Evolutionary conservation across 768 basidiomycete genomes (phyloP), one percentile per base, ranked within the genome.

Genomic region (Phanerodontia chrysosporium): DNA sequence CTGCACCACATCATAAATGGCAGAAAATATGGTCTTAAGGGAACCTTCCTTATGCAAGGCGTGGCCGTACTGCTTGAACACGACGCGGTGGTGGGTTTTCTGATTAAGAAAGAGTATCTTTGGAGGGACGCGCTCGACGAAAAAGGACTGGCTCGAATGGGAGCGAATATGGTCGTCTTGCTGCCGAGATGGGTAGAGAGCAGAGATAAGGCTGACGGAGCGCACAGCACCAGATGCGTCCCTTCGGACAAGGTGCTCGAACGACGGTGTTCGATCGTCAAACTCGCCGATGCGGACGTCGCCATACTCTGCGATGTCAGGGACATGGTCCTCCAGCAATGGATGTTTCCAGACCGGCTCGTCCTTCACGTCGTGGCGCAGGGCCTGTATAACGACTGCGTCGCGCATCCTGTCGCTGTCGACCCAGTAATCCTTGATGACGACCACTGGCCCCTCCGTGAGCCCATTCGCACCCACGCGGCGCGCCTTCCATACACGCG

Each of bases 361-460:
- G 7, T 35, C 32, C 46, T 22, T 22, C 46, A 22, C 46, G 9
- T 48, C 27, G 46, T 8, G 10, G 6, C 46, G 46, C 12, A 27
- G 14, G 16, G 8, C 32, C 6, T 29, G 4, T 2, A 25, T 27
- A 21, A 28, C 22, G 24, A 13, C 30, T 22, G 29, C 39, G 9
- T 53, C 64, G 12, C 51, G 25, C 24, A 8, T 3, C 14, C 25
- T 61, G 28, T 59, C 51, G 21, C 16, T 18, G 28, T 65, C 64
- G 18, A 65, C 53, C 58, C 64, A 64, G 13, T 18, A 13, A 29
- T 64, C 63, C 45, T 64, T 64, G 12, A 64, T 24, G 35, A 51
- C 61, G 4, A 42, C 39, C 39, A 42, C 10, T 8, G 6, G 6
- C 58, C 16, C 18, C 21, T 18, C 16, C 18, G 30, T 9, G 7